Evolutionary conservation across 78 protist species (phyloP), one percentile per base, ranked within the genome.

Genomic region (Andalucia godoyi): DNA sequence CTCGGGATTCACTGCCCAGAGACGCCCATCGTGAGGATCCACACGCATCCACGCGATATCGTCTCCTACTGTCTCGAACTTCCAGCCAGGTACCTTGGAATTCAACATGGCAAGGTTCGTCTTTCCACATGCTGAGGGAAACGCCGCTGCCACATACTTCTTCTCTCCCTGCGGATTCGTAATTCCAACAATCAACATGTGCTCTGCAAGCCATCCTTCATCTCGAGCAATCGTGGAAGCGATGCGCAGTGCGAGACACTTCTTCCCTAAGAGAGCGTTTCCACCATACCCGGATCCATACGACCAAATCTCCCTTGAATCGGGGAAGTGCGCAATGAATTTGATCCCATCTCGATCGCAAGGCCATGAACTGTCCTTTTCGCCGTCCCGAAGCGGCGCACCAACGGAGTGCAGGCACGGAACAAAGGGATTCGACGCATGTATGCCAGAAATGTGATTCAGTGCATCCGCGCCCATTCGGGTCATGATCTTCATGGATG

Each of bases 121-220:
- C 74, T 92, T 92, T 49, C 97, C 97, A 74, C 97, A 92, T 17
- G 93, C 92, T 0, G 81, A 63, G 41, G 97, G 97, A 79, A 84
- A 92, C 30, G 91, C 92, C 0, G 91, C 97, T 1, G 91, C 87
- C 18, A 90, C 42, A 65, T 84, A 77, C 33, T 52, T 0, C 55
- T 62, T 43, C 21, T 59, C 23, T 21, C 76, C 68, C 21, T 0
- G 17, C 29, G 1, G 85, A 45, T 70, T 64, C 27, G 87, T 79
- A 10, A 87, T 23, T 34, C 82, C 78, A 1, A 87, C 71, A 33
- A 92, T 79, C 34, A 91, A 58, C 91, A 85, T 85, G 76, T 92
- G 97, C 74, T 92, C 97, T 30, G 97, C 92, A 25, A 89, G 40
- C 94, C 94, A 87, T 9, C 87, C 92, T n/a, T 87, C 77, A 4